Conservation (phyloP, 257 asterid genomes). For the Nemophila menziesii region DNA sequence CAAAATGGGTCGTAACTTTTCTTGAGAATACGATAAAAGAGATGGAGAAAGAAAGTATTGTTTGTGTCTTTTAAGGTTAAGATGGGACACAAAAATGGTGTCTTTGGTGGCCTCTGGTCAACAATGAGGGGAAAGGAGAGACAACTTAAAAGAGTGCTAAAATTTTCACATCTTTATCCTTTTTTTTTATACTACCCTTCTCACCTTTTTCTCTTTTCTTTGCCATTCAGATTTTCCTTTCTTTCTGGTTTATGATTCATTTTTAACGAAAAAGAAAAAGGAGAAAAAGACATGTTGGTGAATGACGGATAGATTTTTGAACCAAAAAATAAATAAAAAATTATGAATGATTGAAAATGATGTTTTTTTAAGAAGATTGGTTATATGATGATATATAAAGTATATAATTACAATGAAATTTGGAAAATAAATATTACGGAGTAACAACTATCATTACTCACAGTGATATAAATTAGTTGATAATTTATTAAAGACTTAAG, state of each 20-base stretch:
- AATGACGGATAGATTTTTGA: too few relatives aligned
- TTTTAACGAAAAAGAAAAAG: neutral
- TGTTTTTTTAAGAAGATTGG: too few relatives aligned
- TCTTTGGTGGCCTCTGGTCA: slow-evolving; percentile 8
- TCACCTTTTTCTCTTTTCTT: slow-evolving; percentile 1
- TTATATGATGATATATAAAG: too few relatives aligned
- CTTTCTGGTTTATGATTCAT: neutral
- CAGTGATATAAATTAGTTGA: too few relatives aligned
- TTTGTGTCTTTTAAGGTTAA: slow-evolving; percentile 1
- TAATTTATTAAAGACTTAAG: too few relatives aligned
- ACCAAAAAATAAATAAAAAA: too few relatives aligned
- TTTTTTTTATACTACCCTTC: too few relatives aligned
- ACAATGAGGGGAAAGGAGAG: slow-evolving; percentile 13
- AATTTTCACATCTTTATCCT: neutral
- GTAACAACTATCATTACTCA: too few relatives aligned
- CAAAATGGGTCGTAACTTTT: neutral
- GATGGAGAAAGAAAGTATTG: neutral
- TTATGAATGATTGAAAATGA: too few relatives aligned
- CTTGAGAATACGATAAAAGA: neutral
- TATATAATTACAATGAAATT: too few relatives aligned
- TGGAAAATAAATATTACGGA: too few relatives aligned
- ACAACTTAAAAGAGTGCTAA: slow-evolving; percentile 2
- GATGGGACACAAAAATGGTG: slow-evolving; percentile 2
- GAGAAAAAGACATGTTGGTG: too few relatives aligned
- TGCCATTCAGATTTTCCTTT: neutral